Evolutionary conservation across 768 basidiomycete species (phyloP), one percentile per base, ranked within the genome.

Genomic region (Suillus variegatus): DNA sequence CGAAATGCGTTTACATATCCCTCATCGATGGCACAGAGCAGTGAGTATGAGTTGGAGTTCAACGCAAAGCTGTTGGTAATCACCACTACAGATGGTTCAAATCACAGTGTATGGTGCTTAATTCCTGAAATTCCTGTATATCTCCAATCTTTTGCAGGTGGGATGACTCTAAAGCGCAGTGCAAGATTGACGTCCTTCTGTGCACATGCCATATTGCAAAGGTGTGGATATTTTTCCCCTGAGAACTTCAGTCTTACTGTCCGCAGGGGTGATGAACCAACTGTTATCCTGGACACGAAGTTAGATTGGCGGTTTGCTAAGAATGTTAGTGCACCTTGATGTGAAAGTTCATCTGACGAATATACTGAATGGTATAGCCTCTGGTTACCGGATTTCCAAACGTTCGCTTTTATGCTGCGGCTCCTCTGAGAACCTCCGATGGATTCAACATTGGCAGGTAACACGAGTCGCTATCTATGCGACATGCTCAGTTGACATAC

Each of bases 381-480:
- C 79, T 90, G 62, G 92, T 94, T 46, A 80, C 76, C 2, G 89
- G 86, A 5, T 70, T 80, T 36, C 92, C 93, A 6, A 74, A 87
- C 65, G 83, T 94, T 38, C 85, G 94, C 22, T 98, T 98, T 75
- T 97, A 95, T 73, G 96, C 95, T 4, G 95, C 94, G 18, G 94
- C 94, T 35, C 95, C 95, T 5, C 73, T 98, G 52, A 84, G 94
- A 55, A 97, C 96, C 2, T 85, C 89, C 61, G 95, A 97, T 64
- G 95, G 95, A 5, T 92, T 83, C 76, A 97, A 97, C 71, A 88
- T 97, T 64, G 95, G 93, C 76, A 89, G 88, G 87, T 90, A 74
- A 77, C 84, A 79, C 28, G 49, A 60, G 32, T 44, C n/a, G 32
- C 40, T 60, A 28, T 47, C 44, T 40, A 20, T 47, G 60, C 60